Base-by-base conservation (phyloP, 768 basidiomycete species). In the Xerocomus potaroensis region DNA sequence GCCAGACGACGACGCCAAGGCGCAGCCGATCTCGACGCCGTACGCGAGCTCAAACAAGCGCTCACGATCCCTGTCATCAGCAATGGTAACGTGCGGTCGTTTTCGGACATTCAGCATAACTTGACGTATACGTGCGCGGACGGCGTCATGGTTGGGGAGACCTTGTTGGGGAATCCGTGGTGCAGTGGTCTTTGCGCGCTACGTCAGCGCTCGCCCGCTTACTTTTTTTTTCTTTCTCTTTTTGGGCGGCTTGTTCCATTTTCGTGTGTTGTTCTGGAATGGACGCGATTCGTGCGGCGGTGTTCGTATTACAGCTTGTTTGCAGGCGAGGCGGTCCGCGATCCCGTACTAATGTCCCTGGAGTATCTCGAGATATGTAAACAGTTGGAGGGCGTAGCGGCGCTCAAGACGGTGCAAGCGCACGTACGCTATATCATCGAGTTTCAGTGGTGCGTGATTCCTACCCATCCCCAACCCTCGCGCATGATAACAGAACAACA, bases 91-190 rank as follows among this genome's bases (percentile, higher is more conserved):
- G 87, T 90, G 15, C 76, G 79, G 26, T 66, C 62, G 15, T 81
- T 75, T 66, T 64, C 66, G 23, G 82, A 91, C 60, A 61, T 89
- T 11, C 61, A 64, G 49, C 59, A 60, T 21, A 88, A 89, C 58
- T 59, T 74, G 41, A 58, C 63, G 24, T 69, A 68, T 37, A 87
- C 86, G 3, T 70, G 74, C 14, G 84, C 85, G 35, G 80, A 86
- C 55, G 88, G 88, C 8, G 60, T 84, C 45, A 91, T 91, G 88
- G 84, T 89, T 1, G 88, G 84, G 8, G 87, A 90, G 59, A 77
- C 79, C n/a, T 65, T 90, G 27, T 69, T 88, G 5, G 78, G 76
- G 15, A 88, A 91, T 65, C 86, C 87, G 26, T 81, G 78, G 87
- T 88, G 50, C 39, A n/a, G n/a, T n/a, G n/a, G n/a, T n/a, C n/a